phyloP scores from a whole-genome alignment of 2,329 filamentous ascomycete genomes.

The Botrytis porri region DNA sequence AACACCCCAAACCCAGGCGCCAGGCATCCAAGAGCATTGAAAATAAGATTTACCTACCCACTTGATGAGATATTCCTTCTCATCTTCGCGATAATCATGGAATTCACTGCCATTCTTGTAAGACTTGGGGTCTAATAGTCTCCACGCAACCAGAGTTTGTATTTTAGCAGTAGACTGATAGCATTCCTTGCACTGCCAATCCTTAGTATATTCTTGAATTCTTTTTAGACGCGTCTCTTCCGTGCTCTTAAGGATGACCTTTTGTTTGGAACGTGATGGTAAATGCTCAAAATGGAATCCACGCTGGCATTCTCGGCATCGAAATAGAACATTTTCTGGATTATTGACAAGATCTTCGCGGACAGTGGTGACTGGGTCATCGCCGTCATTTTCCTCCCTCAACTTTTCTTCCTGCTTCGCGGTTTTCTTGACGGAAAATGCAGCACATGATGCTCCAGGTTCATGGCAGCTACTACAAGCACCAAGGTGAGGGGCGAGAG shows the following conservation, averaged over 20 bases:
- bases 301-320: constrained; percentile 73
- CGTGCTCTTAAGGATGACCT: constrained; percentile 41
- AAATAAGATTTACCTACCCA: constrained; percentile 81
- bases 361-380: constrained; percentile 71
- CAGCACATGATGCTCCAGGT: constrained; percentile 64
- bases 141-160: constrained; percentile 82
- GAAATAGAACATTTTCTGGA: constrained; percentile 71
- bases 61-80: constrained; percentile 91
- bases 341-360: constrained; percentile 68
- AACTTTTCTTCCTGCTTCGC: constrained; percentile 80
- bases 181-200: constrained; percentile 82
- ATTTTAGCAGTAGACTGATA: constrained; percentile 63
- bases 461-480: constrained; percentile 68
- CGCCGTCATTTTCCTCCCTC: constrained; percentile 72
- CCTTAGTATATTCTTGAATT: constrained; percentile 67
- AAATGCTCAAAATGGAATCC: constrained; percentile 85
- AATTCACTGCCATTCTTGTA: constrained; percentile 53
- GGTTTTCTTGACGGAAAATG: constrained; percentile 72
- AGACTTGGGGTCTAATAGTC: constrained; percentile 59
- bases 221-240: constrained; percentile 57
- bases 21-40: constrained; percentile 81
- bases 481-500: constrained; percentile 64
- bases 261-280: constrained; percentile 44
- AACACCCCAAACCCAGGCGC: constrained; percentile 81
- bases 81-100: constrained; percentile 62